phyloP scores from a whole-genome alignment of 768 basidiomycete genomes.

The Ephemerocybe angulata region DNA sequence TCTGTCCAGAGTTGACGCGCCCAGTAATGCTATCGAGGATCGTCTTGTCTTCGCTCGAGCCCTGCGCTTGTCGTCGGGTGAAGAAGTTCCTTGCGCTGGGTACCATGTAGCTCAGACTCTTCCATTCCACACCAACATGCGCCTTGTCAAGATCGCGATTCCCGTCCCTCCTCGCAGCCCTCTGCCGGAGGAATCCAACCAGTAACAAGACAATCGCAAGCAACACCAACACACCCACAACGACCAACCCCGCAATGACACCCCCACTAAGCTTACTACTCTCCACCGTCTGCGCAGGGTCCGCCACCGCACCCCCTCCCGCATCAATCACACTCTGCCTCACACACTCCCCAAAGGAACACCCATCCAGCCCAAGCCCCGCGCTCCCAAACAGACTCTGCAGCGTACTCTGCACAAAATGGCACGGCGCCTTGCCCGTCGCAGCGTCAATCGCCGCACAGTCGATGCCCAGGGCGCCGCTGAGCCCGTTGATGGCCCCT shows the following conservation, averaged over 20 bases:
- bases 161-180: slow-evolving; percentile 50
- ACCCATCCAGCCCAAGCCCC: slow-evolving; percentile 72
- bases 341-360: slow-evolving; percentile 88
- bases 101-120: slow-evolving; percentile 63
- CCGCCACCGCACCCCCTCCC: slow-evolving; percentile 34
- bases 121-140: slow-evolving; percentile 68
- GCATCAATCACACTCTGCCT: slow-evolving; percentile 72
- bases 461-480: slow-evolving; percentile 61
- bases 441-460: slow-evolving; percentile 51
- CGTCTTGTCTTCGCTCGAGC: slow-evolving; percentile 46
- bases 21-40: slow-evolving; percentile 73
- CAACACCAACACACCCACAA: slow-evolving; percentile 66
- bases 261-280: slow-evolving; percentile 61
- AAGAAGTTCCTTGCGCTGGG: slow-evolving; percentile 19
- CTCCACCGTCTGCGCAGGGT: slow-evolving; percentile 20
- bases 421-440: slow-evolving; percentile 54
- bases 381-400: slow-evolving; percentile 62
- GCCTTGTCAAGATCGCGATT: slow-evolving; percentile 38
- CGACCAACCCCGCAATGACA: slow-evolving; percentile 87
- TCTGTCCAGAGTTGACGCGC: slow-evolving; percentile 68
- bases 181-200: slow-evolving; percentile 60
- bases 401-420: slow-evolving; percentile 74
- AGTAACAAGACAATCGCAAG: slow-evolving; percentile 56
- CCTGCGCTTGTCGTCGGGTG: slow-evolving; percentile 14
- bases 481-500: slow-evolving; percentile 58